Percentiles rank a stretch among this genome's conserved stretches.
Conservation (phyloP, 495 filamentous ascomycete genomes). For the Eremomyces bilateralis region DNA sequence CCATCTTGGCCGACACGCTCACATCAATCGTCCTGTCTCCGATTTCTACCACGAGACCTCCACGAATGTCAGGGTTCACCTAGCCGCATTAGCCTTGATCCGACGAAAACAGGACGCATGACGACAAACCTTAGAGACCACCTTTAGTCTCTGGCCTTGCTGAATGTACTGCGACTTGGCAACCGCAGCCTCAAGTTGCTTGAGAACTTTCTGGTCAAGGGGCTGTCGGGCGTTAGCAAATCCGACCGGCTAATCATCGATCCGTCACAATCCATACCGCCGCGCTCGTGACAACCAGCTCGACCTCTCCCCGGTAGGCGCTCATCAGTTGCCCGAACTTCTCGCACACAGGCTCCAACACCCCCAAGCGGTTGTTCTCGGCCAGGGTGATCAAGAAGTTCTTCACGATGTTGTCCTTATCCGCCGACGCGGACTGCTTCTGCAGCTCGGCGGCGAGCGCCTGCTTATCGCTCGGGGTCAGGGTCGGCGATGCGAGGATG, state of each 20-base stretch:
- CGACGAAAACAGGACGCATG: background rate
- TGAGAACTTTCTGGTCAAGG: conserved; percentile 68
- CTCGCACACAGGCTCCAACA: conserved; percentile 59
- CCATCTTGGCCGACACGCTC: conserved; percentile 80
- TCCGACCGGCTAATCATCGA: background rate
- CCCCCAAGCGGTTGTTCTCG: conserved; percentile 82
- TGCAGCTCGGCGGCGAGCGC: conserved; percentile 63
- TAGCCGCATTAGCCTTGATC: conserved; percentile 14
- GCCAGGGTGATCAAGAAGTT: conserved; percentile 79
- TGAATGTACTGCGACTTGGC: conserved; percentile 74
- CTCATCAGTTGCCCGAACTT: conserved; percentile 79
- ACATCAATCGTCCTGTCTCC: conserved; percentile 96
- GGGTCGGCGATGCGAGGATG: conserved; percentile 63
- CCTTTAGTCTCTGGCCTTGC: conserved; percentile 91
- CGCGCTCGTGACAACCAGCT: conserved; percentile 75
- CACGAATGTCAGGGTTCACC: conserved; percentile 87
- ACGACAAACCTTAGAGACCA: conserved; percentile 56
- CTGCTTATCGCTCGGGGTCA: conserved; percentile 55
- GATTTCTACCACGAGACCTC: conserved; percentile 87
- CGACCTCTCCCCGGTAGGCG: conserved; percentile 77
- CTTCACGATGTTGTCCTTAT: conserved; percentile 67
- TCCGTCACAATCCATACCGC: conserved; percentile 33
- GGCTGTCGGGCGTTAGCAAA: conserved; percentile 28
- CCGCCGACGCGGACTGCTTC: conserved; percentile 46
- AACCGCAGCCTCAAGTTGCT: conserved; percentile 68